Evolutionary conservation across 495 filamentous ascomycete genomes (phyloP).

Genomic region (Astrothelium macrocarpum): DNA sequence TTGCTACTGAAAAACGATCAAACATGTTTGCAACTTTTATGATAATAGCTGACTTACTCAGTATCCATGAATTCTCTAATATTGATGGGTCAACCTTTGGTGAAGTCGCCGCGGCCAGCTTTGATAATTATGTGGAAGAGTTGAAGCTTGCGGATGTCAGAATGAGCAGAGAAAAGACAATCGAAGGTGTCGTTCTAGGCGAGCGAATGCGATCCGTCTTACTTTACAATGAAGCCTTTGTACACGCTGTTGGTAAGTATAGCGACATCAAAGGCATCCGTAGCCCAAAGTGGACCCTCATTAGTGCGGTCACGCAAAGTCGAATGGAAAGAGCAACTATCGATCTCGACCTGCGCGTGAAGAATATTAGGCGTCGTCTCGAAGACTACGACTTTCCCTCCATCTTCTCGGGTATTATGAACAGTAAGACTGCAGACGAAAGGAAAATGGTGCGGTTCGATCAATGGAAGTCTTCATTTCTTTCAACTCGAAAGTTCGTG

Average conservation of each 20-base stretch:
- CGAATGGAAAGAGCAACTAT: conserved; percentile 72
- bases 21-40: conserved; percentile 67
- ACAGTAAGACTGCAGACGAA: conserved; percentile 61
- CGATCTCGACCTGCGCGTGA: conserved; percentile 61
- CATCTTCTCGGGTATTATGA: conserved; percentile 79
- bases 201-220: conserved; percentile 73
- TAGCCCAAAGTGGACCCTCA: conserved; percentile 56
- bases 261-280: conserved; percentile 59
- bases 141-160: conserved; percentile 70
- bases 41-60: conserved; percentile 56
- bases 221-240: conserved; percentile 83
- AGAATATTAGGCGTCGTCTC: conserved; percentile 56
- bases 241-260: conserved; percentile 87
- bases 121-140: conserved; percentile 67
- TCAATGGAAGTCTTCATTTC: conserved; percentile 66
- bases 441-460: conserved; percentile 73
- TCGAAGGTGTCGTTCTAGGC: conserved; percentile 79
- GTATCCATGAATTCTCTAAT: conserved; percentile 69
- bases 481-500: conserved; percentile 62
- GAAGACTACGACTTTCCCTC: conserved; percentile 84
- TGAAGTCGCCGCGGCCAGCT: conserved; percentile 64
- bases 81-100: conserved; percentile 74
- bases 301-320: conserved; percentile 62
- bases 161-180: conserved; percentile 74
- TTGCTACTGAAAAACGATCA: conserved; percentile 59